Evolutionary conservation across 257 asterid species (phyloP), one percentile per base, ranked within the genome.

Genomic region (Buddleja alternifolia): DNA sequence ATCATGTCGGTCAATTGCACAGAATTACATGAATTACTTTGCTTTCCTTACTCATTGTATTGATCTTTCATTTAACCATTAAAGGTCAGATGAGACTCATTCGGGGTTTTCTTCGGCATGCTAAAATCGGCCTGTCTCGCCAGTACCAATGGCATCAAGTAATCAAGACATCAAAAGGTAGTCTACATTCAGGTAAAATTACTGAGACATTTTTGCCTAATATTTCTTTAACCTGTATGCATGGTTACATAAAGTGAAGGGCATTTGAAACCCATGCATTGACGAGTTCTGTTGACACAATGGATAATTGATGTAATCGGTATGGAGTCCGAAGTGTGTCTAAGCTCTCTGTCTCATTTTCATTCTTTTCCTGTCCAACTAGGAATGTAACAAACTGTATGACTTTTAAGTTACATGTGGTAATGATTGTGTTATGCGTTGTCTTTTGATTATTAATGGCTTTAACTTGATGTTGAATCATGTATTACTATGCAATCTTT

Each of bases 61-160:
- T 45, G 36, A 68, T 48, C 54, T 20, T 40, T 50, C 40, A 19
- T 73, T 57, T 25, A 14, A 42, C 36, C 66, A 15, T 67, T 41
- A 34, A 41, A 48, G 78, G 72, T 47, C 32, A 61, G 68, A 83
- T 78, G 88, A 70, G 80, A 66, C 79, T 70, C 60, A 46, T 54
- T 55, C 71, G 77, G 23, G 24, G 64, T 20, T 52, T 66, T 54
- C 40, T 48, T 37, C 75, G 68, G 23, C 76, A 74, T 70, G 71
- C 77, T 60, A 70, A 73, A 37, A 11, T 41, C 11, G 44, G 50
- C 68, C 50, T 63, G 57, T 50, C 74, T 63, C 74, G 58, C 54
- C 85, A 50, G 62, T 72, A 68, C 74, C 84, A 70, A 67, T 55
- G 53, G 37, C 59, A 66, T 51, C 61, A 32, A 63, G 40, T 63